These are phyloP conservation scores for Beauveria asiatica DNA, from an alignment of 2,329 filamentous ascomycete genomes.

Conservation along the genomic window DNA sequence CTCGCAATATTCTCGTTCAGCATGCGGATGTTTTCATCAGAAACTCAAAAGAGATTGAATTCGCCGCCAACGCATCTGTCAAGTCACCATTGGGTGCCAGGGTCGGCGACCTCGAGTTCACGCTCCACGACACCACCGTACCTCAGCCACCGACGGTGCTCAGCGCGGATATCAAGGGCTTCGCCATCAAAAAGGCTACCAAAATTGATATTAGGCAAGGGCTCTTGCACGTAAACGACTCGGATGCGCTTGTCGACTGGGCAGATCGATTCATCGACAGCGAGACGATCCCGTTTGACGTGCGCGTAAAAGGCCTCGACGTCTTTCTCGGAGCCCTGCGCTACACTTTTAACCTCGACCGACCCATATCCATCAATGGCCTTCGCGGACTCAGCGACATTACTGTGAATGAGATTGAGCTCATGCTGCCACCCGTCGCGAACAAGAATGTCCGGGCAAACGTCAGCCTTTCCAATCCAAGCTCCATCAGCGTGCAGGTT, in stretches of 20 bases:
- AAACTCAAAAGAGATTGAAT: not conserved
- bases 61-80: not conserved
- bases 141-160: not conserved
- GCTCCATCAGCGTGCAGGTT: not conserved
- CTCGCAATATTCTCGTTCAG: not conserved
- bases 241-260: not conserved
- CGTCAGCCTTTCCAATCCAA: slow-evolving; percentile 1
- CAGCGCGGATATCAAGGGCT: not conserved
- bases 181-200: not conserved
- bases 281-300: not conserved
- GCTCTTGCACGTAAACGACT: not conserved
- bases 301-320: not conserved
- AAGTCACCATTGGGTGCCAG: not conserved
- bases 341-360: not conserved
- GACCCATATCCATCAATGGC: not conserved
- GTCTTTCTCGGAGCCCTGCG: not conserved
- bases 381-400: not conserved
- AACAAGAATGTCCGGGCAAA: slow-evolving; percentile 3
- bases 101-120: slow-evolving; percentile 3
- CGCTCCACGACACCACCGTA: not conserved
- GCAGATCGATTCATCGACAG: slow-evolving; percentile 1
- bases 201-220: not conserved
- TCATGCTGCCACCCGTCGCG: not conserved
- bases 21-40: not conserved
- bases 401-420: not conserved